phyloP scores from a whole-genome alignment of 1,139 yeast species.

The Candida tetrigidarum region DNA sequence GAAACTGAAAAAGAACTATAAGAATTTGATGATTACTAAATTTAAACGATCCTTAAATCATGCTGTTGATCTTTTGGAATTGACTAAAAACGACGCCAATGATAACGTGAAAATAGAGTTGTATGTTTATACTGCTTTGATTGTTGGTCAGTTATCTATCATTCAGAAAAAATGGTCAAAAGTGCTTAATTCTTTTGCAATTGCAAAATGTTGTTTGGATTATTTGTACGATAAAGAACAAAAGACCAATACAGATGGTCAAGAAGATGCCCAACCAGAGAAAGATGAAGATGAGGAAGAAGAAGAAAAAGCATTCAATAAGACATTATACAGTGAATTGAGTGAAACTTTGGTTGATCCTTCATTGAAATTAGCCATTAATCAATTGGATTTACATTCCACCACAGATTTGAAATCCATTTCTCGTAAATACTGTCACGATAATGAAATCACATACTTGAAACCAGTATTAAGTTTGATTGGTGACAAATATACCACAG shows the following conservation, averaged over 20 bases:
- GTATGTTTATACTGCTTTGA: constrained; percentile 60
- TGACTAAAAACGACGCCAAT: constrained; percentile 39
- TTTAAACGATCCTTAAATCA: constrained; percentile 63
- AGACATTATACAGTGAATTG: constrained; percentile 57
- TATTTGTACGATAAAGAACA: constrained; percentile 35
- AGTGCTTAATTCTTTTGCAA: constrained; percentile 57
- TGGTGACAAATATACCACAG: constrained; percentile 48
- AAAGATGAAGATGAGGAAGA: constrained; percentile 18
- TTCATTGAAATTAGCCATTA: constrained; percentile 59
- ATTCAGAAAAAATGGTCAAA: constrained; percentile 61
- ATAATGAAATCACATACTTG: constrained; percentile 38
- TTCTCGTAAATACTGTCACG: constrained; percentile 48
- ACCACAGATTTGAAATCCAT: constrained; percentile 50
- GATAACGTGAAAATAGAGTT: constrained; percentile 49
- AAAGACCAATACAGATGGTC: constrained; percentile 11
- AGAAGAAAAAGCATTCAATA: constrained; percentile 30
- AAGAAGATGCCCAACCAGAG: constrained; percentile 22
- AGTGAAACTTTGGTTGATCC: constrained; percentile 71
- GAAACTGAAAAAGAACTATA: constrained; percentile 45
- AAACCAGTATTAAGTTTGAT: constrained; percentile 42
- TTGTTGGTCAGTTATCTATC: constrained; percentile 62
- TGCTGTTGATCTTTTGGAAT: constrained; percentile 45
- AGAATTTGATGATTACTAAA: constrained; percentile 64
- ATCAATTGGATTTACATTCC: constrained; percentile 39
- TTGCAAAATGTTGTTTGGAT: constrained; percentile 66